Evolutionary conservation across 768 basidiomycete genomes (phyloP), one percentile per base, ranked within the genome.

Genomic region (Trametes gibbosa): DNA sequence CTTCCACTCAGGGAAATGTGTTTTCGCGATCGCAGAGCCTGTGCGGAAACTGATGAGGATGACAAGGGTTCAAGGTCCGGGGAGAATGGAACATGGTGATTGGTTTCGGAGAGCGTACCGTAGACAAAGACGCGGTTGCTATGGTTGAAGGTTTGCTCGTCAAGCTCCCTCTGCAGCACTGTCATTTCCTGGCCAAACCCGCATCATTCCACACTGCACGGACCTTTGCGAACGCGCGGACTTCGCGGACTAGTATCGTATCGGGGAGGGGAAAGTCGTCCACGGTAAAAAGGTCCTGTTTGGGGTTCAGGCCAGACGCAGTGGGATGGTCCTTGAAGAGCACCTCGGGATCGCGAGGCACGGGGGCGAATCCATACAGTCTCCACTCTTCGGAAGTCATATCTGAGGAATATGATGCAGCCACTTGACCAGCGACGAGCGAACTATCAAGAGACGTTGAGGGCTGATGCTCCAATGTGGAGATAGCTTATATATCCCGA

Each of bases 81-180:
- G 8, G 21, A 4, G 7, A 5, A 13, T n/a, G n/a, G n/a, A n/a
- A n/a, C n/a, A n/a, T n/a, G 14, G 24, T 12, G 16, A 16, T 21
- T 27, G 16, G 25, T 2, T 42, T 17, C 9, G 42, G 40, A 23
- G 32, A 1, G 63, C 72, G 45, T 25, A 79, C 81, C 81, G 65
- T 81, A 82, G 27, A 81, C 70, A 65, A 77, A 82, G 13, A 82
- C 78, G 51, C 81, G 75, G 62, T 79, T 73, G 58, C 74, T 76
- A 62, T 83, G 81, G 58, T 81, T 79, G 68, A 74, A 81, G 1
- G 80, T 79, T 60, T 73, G 74, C 45, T 70, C 66, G 53, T 77
- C 72, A 12, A 83, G 73, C 65, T 78, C 76, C 61, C 72, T 75
- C 76, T 79, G 56, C 24, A 34, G 35, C 8, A 24, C 21, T 13